Conservation (phyloP, 495 filamentous ascomycete species). For the Penicillium roqueforti region DNA sequence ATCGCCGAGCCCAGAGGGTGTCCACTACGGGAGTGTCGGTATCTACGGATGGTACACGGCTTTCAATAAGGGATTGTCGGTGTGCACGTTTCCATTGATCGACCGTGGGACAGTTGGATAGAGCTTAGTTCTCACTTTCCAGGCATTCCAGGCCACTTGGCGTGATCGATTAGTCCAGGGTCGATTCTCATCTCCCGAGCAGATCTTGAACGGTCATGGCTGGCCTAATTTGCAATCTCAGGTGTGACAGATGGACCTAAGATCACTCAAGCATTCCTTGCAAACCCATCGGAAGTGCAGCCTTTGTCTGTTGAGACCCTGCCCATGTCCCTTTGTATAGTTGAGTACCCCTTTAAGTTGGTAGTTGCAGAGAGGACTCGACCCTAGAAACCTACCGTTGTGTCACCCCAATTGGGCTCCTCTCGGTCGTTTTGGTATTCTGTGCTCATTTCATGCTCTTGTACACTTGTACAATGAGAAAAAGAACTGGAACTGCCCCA, state of each 20-base stretch:
- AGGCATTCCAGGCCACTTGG: not conserved
- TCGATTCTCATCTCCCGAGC: not conserved
- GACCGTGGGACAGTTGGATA: not conserved
- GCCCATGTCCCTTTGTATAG: not conserved
- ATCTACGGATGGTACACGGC: not conserved
- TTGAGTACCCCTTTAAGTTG: not conserved
- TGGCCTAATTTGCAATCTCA: constrained; percentile 5
- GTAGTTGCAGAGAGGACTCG: not conserved
- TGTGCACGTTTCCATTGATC: constrained; percentile 10
- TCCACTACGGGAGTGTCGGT: not conserved
- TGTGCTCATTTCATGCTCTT: not conserved
- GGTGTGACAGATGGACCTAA: constrained; percentile 5
- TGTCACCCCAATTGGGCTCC: not conserved
- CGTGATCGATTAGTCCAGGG: not conserved
- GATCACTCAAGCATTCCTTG: constrained; percentile 1
- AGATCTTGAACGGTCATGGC: constrained; percentile 1
- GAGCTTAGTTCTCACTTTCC: not conserved
- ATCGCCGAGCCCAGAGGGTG: not conserved
- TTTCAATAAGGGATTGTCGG: constrained; percentile 4
- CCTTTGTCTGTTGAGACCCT: not conserved
- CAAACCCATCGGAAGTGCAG: not conserved
- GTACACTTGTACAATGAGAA: not conserved
- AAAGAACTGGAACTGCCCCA: constrained; percentile 4
- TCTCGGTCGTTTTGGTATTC: not conserved
- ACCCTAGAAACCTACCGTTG: not conserved